phyloP scores from a whole-genome alignment of 208 protist genomes.

The Naegleria gruberi region DNA sequence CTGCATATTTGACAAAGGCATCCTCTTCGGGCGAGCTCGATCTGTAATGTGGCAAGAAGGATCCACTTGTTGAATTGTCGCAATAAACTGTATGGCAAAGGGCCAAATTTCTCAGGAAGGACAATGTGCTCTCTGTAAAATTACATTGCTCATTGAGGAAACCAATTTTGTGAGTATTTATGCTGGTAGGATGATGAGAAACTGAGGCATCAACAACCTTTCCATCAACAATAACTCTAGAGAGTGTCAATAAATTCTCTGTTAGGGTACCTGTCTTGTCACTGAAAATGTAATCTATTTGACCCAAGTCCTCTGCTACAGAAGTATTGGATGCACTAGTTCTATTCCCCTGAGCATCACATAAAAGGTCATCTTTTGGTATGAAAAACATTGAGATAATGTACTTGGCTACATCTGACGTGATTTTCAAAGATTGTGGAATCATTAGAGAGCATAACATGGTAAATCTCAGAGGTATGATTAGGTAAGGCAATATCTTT shows the following conservation, averaged over 20 bases:
- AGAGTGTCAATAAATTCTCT: constrained; percentile 77
- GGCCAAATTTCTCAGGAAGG: constrained; percentile 55
- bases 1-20: constrained; percentile 53
- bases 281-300: constrained; percentile 64
- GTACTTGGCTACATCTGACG: constrained; percentile 84
- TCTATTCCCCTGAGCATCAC: constrained; percentile 46
- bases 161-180: background rate
- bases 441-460: constrained; percentile 92
- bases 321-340: constrained; percentile 43
- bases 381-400: constrained; percentile 72
- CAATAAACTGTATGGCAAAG: constrained; percentile 70
- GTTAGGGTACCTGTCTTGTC: constrained; percentile 82
- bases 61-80: background rate
- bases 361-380: constrained; percentile 77
- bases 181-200: background rate
- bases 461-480: constrained; percentile 79
- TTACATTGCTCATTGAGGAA: background rate
- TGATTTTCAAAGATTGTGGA: constrained; percentile 90
- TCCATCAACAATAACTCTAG: constrained; percentile 53
- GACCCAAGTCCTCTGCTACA: constrained; percentile 82
- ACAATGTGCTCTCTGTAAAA: background rate
- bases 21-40: constrained; percentile 15
- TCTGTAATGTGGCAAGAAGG: background rate
- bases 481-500: background rate
- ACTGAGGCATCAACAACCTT: background rate